Base-by-base conservation (phyloP, 1,139 yeast species). In the Geotrichum australiense region DNA sequence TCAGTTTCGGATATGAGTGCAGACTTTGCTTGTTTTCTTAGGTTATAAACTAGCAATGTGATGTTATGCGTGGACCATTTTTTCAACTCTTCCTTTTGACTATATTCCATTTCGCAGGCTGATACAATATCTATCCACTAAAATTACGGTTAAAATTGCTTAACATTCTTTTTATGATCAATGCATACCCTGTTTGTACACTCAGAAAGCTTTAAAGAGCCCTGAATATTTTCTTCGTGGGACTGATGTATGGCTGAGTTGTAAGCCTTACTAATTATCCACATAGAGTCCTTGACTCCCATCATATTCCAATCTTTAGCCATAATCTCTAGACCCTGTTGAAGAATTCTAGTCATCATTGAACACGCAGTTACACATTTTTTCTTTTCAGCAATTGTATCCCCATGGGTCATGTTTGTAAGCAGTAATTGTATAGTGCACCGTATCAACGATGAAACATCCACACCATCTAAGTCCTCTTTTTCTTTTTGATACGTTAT, bases 211-310 rank as follows among this genome's bases (percentile, higher is more conserved):
- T 21, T 30, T 22, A 40, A 12, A 6, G 44, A 24, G 6, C 26
- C 19, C n/a, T 41, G 39, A 28, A 28, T 8, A 14, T 37, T 33
- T 10, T 23, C 31, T 11, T 42, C 37, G 34, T 45, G 45, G 2
- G 39, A 30, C 11, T 38, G 43, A 26, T 45, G 46, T 11, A 42
- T n/a, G 5, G 48, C 48, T n/a, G 41, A 21, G 16, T 38, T 42
- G 31, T 45, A 45, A 6, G 45, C 35, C 31, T 42, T 41, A 28
- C 45, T 45, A 12, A 41, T 35, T 16, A 45, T 39, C 48, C 48
- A 45, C 27, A 39, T 28, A 11, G 32, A 20, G 37, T 45, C 48
- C 11, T 39, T 34, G 24, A 32, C 19, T n/a, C 24, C 19, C 6
- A 38, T 21, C 3, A 16, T 27, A 12, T 20, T 18, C 3, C 6